phyloP scores from a whole-genome alignment of 768 basidiomycete genomes.

The Pleurotus platypus region DNA sequence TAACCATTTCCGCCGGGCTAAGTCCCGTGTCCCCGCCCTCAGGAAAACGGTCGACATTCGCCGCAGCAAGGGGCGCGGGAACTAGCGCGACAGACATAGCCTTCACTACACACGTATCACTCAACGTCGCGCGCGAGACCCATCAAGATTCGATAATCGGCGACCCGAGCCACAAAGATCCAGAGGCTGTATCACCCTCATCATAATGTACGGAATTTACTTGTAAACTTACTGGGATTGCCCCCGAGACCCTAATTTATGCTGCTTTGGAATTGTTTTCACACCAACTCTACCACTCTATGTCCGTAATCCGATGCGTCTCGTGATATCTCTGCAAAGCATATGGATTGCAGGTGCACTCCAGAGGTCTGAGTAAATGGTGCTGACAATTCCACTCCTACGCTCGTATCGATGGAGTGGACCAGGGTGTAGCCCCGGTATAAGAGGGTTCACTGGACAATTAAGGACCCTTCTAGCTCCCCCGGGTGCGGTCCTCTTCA shows the following conservation, averaged over 20 bases:
- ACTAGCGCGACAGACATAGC: slow-evolving; percentile 4
- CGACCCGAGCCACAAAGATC: neutral
- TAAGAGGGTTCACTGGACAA: neutral
- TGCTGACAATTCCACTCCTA: neutral
- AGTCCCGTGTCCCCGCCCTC: slow-evolving; percentile 5
- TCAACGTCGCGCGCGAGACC: neutral
- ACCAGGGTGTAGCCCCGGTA: neutral
- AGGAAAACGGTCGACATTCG: neutral
- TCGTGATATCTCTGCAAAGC: neutral
- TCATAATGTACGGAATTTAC: too few relatives aligned
- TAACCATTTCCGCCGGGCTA: slow-evolving; percentile 2
- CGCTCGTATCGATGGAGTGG: neutral
- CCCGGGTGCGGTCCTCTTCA: too few relatives aligned
- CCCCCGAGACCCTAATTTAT: neutral
- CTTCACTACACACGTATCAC: slow-evolving; percentile 7
- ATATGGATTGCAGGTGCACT: too few relatives aligned
- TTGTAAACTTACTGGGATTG: neutral
- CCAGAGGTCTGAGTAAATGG: neutral
- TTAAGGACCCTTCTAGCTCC: too few relatives aligned
- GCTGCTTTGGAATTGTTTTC: neutral
- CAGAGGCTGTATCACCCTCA: too few relatives aligned
- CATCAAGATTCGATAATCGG: neutral
- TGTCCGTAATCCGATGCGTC: neutral
- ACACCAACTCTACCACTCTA: neutral
- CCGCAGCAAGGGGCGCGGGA: neutral